Evolutionary conservation across 2,329 filamentous ascomycete genomes (phyloP).

Genomic region (Trichoderma asperellum): DNA sequence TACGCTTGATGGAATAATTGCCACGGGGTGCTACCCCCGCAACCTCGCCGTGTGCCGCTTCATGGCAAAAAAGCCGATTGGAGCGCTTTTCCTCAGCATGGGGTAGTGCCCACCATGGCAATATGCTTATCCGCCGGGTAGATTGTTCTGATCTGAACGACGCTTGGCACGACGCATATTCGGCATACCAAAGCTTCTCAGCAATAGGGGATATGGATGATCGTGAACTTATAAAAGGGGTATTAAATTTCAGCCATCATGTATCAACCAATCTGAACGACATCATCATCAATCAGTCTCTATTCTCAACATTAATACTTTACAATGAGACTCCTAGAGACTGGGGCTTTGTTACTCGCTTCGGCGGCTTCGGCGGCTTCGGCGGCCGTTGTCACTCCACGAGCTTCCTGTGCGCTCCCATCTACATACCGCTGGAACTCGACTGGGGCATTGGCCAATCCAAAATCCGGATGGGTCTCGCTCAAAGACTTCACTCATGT

Average conservation of each 20-base stretch:
- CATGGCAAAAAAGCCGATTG: neutral
- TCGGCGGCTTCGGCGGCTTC: neutral
- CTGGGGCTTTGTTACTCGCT: neutral
- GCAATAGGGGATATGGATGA: neutral
- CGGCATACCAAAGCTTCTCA: neutral
- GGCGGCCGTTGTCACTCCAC: neutral
- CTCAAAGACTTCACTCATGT: constrained; percentile 15
- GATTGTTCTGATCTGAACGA: neutral
- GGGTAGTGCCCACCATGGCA: neutral
- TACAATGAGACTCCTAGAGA: neutral
- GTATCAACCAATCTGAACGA: neutral
- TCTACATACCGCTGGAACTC: constrained; percentile 19
- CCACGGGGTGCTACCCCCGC: neutral
- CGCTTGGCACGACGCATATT: neutral
- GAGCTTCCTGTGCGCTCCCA: constrained; percentile 9
- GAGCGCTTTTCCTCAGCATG: neutral
- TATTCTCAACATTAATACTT: neutral
- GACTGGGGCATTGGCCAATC: constrained; percentile 1
- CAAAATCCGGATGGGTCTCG: constrained; percentile 7
- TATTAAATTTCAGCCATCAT: neutral
- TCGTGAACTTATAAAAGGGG: neutral
- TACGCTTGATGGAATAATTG: neutral
- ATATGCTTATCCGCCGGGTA: neutral
- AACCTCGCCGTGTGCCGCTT: neutral
- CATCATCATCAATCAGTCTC: neutral